Conservation (phyloP, 2,329 filamentous ascomycete species). For the Elsinoe australis region DNA sequence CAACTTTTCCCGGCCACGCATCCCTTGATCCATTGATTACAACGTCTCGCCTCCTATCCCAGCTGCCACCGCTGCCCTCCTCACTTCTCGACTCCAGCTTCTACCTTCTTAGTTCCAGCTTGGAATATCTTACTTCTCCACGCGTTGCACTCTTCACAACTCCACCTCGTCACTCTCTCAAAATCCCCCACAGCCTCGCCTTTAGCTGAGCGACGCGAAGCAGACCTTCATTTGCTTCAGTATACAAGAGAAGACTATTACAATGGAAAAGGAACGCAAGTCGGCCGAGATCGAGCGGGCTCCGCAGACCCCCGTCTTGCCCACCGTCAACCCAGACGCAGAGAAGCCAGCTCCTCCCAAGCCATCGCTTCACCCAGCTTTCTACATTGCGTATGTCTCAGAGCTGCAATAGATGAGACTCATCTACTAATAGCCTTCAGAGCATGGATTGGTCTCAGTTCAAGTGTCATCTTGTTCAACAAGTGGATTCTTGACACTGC, state of each 20-base stretch:
- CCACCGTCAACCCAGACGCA: constrained; percentile 67
- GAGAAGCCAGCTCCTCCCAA: constrained; percentile 64
- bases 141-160: too few species aligned
- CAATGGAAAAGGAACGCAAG: constrained; percentile 71
- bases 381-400: constrained; percentile 64
- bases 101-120: too few species aligned
- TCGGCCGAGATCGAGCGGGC: constrained; percentile 66
- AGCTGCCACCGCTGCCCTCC: too few species aligned
- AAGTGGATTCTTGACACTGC: constrained; percentile 76
- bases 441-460: constrained; percentile 73
- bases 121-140: too few species aligned
- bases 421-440: constrained; percentile 29
- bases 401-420: neutral
- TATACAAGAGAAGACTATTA: constrained; percentile 34
- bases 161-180: too few species aligned
- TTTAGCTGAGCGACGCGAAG: constrained; percentile 24
- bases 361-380: constrained; percentile 63
- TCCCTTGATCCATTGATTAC: too few species aligned
- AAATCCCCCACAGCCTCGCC: too few species aligned
- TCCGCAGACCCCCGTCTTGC: constrained; percentile 58
- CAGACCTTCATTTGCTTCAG: constrained; percentile 28
- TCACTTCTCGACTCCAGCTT: too few species aligned
- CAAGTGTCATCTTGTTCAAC: constrained; percentile 81
- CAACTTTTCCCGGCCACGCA: too few species aligned
- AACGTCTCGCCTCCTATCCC: too few species aligned